Percentiles rank a stretch among this genome's conserved stretches.
Evolutionary conservation across 345 rosid genomes (phyloP).

Genomic region (Microthlaspi erraticum): DNA sequence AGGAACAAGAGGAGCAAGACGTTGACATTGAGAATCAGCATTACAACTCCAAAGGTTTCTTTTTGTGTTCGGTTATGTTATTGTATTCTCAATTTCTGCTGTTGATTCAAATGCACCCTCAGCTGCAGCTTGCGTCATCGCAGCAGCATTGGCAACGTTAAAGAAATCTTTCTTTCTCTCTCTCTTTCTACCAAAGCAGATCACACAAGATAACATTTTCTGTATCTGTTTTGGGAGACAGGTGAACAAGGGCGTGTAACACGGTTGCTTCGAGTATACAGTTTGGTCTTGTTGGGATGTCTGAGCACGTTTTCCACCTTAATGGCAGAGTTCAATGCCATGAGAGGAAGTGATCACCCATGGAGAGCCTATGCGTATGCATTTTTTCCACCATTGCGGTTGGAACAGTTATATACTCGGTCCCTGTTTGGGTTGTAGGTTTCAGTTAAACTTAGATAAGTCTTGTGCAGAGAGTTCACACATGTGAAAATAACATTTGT

Average conservation of each 20-base stretch:
- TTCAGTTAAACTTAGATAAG: constrained; percentile 33
- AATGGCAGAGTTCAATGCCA: constrained; percentile 85
- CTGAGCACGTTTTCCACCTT: constrained; percentile 88
- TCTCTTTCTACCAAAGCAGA: constrained; percentile 14
- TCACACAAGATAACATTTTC: constrained; percentile 9
- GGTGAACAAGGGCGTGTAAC: constrained; percentile 60
- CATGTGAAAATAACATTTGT: no score
- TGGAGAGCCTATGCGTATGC: constrained; percentile 87
- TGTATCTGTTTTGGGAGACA: constrained; percentile 40
- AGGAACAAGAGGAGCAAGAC: constrained; percentile 97
- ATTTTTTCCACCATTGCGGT: constrained; percentile 51
- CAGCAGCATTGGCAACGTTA: constrained; percentile 70
- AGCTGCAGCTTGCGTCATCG: constrained; percentile 74
- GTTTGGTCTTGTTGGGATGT: constrained; percentile 83
- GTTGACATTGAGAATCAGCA: constrained; percentile 98
- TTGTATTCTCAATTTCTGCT: neutral
- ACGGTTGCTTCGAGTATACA: constrained; percentile 64
- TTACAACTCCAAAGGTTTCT: constrained; percentile 86
- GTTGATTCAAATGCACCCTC: constrained; percentile 52
- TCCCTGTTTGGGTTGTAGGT: constrained; percentile 64
- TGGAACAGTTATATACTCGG: constrained; percentile 60
- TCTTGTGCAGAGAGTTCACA: no score
- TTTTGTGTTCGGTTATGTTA: neutral
- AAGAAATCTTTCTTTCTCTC: constrained; percentile 48
- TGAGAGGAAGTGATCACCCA: constrained; percentile 66